Evolutionary conservation across 768 basidiomycete species (phyloP).

Genomic region (Paxillus involutus): DNA sequence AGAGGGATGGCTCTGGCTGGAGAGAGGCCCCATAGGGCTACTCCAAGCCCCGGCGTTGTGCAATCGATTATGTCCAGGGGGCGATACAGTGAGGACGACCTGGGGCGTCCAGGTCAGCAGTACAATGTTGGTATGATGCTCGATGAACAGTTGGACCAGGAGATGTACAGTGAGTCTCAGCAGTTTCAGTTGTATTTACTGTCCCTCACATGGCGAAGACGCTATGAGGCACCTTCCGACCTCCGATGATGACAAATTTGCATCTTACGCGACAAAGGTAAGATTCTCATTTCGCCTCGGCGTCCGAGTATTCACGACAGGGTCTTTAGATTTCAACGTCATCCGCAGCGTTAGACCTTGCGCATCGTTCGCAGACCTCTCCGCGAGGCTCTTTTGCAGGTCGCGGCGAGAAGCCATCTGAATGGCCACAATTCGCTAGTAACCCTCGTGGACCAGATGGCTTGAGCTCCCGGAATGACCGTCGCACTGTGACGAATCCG

Average conservation of each 20-base stretch:
- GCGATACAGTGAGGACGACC: constrained; percentile 60
- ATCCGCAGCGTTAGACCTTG: constrained; percentile 91
- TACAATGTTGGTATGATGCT: constrained; percentile 89
- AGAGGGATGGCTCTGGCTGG: constrained; percentile 69
- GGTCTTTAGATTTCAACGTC: constrained; percentile 68
- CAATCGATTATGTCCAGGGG: constrained; percentile 55
- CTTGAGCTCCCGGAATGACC: constrained; percentile 52
- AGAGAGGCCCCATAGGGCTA: constrained; percentile 56
- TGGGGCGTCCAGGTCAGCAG: constrained; percentile 54
- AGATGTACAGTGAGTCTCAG: constrained; percentile 80
- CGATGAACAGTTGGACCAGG: constrained; percentile 90
- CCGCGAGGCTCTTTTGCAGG: constrained; percentile 58
- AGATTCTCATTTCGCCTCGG: constrained; percentile 14
- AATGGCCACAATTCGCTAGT: constrained; percentile 90
- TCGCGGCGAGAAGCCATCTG: constrained; percentile 75
- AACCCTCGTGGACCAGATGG: constrained; percentile 62
- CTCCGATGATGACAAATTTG: constrained; percentile 87
- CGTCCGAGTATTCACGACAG: constrained; percentile 2
- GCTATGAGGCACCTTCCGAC: constrained; percentile 87
- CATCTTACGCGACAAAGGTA: constrained; percentile 66
- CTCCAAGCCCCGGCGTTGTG: constrained; percentile 53
- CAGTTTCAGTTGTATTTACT: constrained; percentile 5
- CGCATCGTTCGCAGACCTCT: constrained; percentile 82
- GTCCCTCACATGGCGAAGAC: constrained; percentile 45
- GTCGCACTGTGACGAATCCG: constrained; percentile 76